A percentile compares a stretch with the other conserved stretches of the same genome.
These are phyloP conservation scores for Populus davidiana DNA, from an alignment of 345 rosid genomes.

Conservation along the genomic window DNA sequence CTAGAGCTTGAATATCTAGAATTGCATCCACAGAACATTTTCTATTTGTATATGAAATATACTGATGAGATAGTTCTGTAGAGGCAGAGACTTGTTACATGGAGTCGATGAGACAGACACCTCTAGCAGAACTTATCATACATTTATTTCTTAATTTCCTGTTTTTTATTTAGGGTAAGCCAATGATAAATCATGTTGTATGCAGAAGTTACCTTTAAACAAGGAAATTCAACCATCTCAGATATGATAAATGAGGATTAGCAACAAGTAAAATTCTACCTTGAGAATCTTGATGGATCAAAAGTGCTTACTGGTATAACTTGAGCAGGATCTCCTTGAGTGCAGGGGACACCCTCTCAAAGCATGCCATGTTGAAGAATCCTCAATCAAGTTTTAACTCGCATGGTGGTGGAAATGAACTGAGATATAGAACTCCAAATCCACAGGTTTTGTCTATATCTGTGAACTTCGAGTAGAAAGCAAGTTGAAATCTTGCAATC, in stretches of 20 bases:
- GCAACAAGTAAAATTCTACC: not conserved
- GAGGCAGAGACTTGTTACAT: not conserved
- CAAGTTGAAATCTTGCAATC: conserved; percentile 27
- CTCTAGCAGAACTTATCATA: not conserved
- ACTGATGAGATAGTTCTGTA: not conserved
- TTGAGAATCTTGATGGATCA: not conserved
- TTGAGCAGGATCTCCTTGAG: conserved; percentile 45
- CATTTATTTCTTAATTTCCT: not conserved
- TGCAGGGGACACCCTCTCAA: conserved; percentile 56
- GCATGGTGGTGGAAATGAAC: not conserved
- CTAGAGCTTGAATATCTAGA: not conserved
- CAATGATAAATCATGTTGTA: not conserved
- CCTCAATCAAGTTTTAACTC: not conserved
- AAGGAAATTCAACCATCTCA: not conserved
- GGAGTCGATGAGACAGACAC: not conserved
- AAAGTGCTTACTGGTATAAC: conserved; percentile 33
- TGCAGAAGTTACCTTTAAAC: not conserved
- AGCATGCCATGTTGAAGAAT: conserved; percentile 35
- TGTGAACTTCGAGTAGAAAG: conserved; percentile 22
- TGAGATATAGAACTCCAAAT: not conserved
- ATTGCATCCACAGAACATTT: not conserved
- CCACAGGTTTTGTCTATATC: not conserved
- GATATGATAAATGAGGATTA: not conserved
- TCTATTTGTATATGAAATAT: not conserved
- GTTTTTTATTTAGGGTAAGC: not conserved